Evolutionary conservation across 176 grass and related monocot species (phyloP).

Genomic region (Rhynchospora breviuscula): DNA sequence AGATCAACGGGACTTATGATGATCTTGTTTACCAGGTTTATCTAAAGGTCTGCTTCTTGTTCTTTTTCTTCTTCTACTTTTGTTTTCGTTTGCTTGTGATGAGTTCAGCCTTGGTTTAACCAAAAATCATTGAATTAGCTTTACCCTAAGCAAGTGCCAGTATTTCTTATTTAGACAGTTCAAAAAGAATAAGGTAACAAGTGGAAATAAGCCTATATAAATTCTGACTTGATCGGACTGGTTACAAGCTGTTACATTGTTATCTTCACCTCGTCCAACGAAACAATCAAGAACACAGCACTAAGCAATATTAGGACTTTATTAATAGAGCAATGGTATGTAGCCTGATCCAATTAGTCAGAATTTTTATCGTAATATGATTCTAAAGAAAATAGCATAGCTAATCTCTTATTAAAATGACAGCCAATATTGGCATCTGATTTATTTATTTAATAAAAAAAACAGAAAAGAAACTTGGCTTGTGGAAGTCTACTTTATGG

Average conservation of each 20-base stretch:
- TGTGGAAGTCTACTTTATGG: no score
- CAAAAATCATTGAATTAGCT: background rate
- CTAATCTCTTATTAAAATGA: no score
- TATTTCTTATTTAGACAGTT: background rate
- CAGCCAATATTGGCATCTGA: no score
- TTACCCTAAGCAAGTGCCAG: background rate
- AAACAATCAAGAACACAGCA: background rate
- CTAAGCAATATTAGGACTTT: background rate
- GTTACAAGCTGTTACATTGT: background rate
- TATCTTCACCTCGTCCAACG: background rate
- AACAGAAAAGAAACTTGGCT: no score
- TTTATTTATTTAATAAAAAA: no score
- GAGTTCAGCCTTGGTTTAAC: background rate
- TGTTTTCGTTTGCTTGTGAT: background rate
- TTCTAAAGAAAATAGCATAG: no score
- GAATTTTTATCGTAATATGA: no score
- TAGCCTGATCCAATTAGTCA: no score
- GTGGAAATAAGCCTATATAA: background rate
- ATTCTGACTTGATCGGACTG: background rate
- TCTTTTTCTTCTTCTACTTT: background rate
- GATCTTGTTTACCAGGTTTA: slow-evolving; percentile 63
- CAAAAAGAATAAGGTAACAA: background rate
- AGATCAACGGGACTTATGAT: slow-evolving; percentile 52
- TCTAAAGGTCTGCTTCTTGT: slow-evolving; percentile 35
- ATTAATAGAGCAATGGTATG: background rate